phyloP scores from a whole-genome alignment of 2,329 filamentous ascomycete genomes.

The Diaporthe ilicicola region DNA sequence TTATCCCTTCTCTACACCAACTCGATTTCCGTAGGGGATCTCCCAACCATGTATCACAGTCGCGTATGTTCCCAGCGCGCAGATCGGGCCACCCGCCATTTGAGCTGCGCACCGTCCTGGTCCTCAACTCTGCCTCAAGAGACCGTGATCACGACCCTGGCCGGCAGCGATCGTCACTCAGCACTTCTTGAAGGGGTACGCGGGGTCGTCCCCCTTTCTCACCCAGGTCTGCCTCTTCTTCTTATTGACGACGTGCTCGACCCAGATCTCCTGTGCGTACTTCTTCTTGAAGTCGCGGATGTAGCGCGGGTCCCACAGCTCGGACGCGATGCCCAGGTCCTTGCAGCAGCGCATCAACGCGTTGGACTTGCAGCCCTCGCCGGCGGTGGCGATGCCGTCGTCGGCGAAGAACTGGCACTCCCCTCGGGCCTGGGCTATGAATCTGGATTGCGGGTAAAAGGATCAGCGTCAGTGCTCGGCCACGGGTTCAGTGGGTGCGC shows the following conservation, averaged over 20 bases:
- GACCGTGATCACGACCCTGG: background rate
- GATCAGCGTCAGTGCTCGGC: background rate
- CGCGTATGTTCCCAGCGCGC: background rate
- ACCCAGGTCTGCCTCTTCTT: conserved; percentile 89
- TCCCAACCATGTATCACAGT: background rate
- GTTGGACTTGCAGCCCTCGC: conserved; percentile 97
- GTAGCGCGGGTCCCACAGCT: conserved; percentile 95
- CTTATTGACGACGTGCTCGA: conserved; percentile 87
- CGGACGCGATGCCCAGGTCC: conserved; percentile 91
- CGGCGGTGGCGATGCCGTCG: conserved; percentile 90
- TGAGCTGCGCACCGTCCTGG: background rate
- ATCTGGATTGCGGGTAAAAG: conserved; percentile 57
- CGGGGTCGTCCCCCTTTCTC: conserved; percentile 81
- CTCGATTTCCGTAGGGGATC: conserved; percentile 1
- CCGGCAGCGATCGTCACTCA: background rate
- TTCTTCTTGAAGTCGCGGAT: conserved; percentile 83
- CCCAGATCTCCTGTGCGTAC: conserved; percentile 82
- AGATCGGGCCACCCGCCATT: too few species aligned
- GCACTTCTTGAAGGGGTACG: conserved; percentile 63
- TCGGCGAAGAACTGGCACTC: conserved; percentile 91
- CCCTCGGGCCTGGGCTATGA: conserved; percentile 90
- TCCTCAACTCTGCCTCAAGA: background rate
- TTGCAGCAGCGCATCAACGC: conserved; percentile 98
- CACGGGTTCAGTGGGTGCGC: too few species aligned
- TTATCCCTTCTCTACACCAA: background rate